A percentile compares a stretch with the other conserved stretches of the same genome.
Evolutionary conservation across 495 filamentous ascomycete genomes (phyloP).

Genomic region (Platismatia glauca): DNA sequence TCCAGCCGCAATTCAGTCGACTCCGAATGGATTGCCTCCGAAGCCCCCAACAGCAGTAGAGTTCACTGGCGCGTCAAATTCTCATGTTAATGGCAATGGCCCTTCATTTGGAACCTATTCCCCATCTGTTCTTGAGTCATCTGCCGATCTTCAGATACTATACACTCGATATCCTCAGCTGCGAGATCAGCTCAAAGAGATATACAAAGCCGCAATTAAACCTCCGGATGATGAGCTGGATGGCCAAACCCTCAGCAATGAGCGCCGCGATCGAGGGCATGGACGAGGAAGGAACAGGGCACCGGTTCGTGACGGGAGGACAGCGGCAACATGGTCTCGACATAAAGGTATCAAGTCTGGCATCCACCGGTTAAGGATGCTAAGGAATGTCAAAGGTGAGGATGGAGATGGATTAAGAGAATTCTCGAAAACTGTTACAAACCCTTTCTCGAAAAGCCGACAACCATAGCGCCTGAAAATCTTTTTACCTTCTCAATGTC

Average conservation of each 20-base stretch:
- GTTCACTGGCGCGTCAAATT: not conserved
- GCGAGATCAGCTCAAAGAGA: constrained; percentile 39
- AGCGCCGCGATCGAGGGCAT: constrained; percentile 3
- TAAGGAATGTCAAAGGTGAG: constrained; percentile 8
- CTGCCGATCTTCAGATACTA: constrained; percentile 41
- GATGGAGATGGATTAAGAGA: constrained; percentile 11
- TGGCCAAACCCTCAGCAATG: constrained; percentile 10
- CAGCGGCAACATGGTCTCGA: constrained; percentile 19
- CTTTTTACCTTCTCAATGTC: not conserved
- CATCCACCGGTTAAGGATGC: constrained; percentile 5
- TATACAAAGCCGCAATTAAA: constrained; percentile 43
- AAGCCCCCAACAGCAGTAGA: constrained; percentile 15
- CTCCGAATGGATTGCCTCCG: constrained; percentile 8
- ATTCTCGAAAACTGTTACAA: constrained; percentile 6
- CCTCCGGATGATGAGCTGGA: constrained; percentile 11
- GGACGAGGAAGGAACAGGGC: constrained; percentile 9
- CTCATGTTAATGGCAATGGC: not conserved
- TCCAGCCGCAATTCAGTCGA: constrained; percentile 14
- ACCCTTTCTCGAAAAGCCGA: not conserved
- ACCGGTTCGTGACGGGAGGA: constrained; percentile 17
- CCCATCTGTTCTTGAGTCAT: constrained; percentile 27
- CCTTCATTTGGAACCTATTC: not conserved
- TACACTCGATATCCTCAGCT: constrained; percentile 46
- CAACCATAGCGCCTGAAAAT: not conserved
- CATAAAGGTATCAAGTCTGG: constrained; percentile 8